phyloP scores from a whole-genome alignment of 164 flowering plant species.

The Liriodendron chinense region DNA sequence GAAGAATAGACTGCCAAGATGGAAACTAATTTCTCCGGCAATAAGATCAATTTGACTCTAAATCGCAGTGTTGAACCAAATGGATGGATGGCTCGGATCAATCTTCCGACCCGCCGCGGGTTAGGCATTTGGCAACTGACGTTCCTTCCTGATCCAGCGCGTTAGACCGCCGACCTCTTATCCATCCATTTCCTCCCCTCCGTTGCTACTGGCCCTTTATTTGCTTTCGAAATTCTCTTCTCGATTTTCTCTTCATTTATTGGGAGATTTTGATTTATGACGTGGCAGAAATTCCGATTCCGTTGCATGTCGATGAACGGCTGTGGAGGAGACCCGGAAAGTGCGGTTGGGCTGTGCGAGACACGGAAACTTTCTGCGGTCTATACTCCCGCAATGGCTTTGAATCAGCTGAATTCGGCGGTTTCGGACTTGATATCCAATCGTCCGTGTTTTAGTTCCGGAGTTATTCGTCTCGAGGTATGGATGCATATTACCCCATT shows the following conservation, averaged over 20 bases:
- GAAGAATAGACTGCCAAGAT: not conserved
- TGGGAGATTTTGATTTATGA: not conserved
- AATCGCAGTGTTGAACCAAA: too few relatives aligned
- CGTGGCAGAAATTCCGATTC: not conserved
- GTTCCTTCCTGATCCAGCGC: not conserved
- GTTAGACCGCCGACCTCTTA: not conserved
- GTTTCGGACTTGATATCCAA: conserved; percentile 34
- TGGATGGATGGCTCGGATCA: not conserved
- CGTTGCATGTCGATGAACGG: conserved; percentile 67
- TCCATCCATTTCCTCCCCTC: not conserved
- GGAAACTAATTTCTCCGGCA: not conserved
- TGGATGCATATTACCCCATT: too few relatives aligned
- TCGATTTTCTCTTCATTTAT: not conserved
- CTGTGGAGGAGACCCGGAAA: conserved; percentile 44
- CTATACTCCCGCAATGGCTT: conserved; percentile 43
- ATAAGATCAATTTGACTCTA: not conserved
- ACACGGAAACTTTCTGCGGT: conserved; percentile 59
- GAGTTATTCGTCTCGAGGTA: conserved; percentile 75
- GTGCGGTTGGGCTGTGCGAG: conserved; percentile 48
- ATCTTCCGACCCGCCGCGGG: too few relatives aligned
- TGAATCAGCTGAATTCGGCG: conserved; percentile 48
- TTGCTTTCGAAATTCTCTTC: not conserved
- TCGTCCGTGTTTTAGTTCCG: conserved; percentile 51
- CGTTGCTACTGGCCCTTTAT: not conserved
- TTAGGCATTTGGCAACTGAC: too few relatives aligned